Conservation (phyloP, 495 filamentous ascomycete genomes). For the Hypoxylon lenormandii region DNA sequence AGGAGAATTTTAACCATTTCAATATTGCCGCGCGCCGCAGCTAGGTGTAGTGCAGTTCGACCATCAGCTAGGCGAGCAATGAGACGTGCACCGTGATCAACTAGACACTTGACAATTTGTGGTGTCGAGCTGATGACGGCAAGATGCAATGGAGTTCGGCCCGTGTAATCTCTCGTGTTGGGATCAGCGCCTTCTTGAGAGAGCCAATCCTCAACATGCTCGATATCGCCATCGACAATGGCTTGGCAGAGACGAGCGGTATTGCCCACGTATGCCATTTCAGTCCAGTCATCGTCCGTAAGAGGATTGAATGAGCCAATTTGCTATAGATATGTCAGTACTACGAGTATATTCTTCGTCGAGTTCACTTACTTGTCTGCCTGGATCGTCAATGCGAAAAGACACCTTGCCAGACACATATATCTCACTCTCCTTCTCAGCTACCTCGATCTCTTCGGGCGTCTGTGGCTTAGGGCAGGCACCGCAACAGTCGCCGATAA, state of each 20-base stretch:
- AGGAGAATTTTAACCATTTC: slow-evolving; percentile 78
- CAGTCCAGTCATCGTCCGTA: slow-evolving; percentile 83
- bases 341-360: background rate
- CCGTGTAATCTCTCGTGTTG: slow-evolving; percentile 79
- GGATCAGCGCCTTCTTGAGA: slow-evolving; percentile 69
- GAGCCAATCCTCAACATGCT: slow-evolving; percentile 76
- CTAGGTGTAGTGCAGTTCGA: slow-evolving; percentile 80
- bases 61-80: slow-evolving; percentile 80
- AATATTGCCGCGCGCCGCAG: slow-evolving; percentile 72
- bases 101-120: slow-evolving; percentile 74
- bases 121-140: slow-evolving; percentile 74
- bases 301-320: slow-evolving; percentile 80
- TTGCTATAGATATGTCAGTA: slow-evolving; percentile 46
- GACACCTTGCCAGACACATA: slow-evolving; percentile 76
- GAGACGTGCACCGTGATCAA: slow-evolving; percentile 78
- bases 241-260: slow-evolving; percentile 77
- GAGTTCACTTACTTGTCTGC: slow-evolving; percentile 71
- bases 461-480: slow-evolving; percentile 75
- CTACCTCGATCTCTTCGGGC: slow-evolving; percentile 74
- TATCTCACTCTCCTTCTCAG: slow-evolving; percentile 75
- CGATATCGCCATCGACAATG: slow-evolving; percentile 76
- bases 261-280: slow-evolving; percentile 80
- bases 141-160: slow-evolving; percentile 81
- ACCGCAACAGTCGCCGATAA: slow-evolving; percentile 82
- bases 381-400: slow-evolving; percentile 83